Evolutionary conservation across 352 stramenopile genomes (phyloP), one percentile per base, ranked within the genome.

Genomic region (Pythium chondricola): DNA sequence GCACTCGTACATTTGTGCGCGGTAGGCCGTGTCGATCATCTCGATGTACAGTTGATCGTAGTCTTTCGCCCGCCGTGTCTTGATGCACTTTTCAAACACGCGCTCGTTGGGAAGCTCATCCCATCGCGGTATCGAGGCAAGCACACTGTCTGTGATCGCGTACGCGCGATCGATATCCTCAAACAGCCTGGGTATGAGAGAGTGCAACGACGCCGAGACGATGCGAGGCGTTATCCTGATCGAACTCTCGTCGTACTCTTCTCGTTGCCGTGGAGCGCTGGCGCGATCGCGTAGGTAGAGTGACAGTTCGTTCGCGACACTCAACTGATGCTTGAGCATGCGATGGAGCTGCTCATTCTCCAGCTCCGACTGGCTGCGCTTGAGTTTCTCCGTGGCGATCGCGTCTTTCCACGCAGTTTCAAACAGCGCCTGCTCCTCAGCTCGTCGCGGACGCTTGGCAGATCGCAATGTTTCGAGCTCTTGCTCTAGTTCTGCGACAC

Each of bases 311-410:
- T 67, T 59, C 8, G 61, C 69, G 41, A 81, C 50, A 32, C 61
- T 43, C 37, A 78, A 67, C 46, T 84, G 72, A 3, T 62, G 61
- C 40, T 84, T 45, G 6, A 84, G 55, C 33, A 67, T 60, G 6
- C 20, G 46, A 14, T 63, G 64, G 1, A 84, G 43, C 8, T 64
- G 58, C 29, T 37, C 43, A 18, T 81, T 80, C 54, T 84, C 69
- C 6, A 38, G 31, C 44, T 84, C 67, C 26, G 69, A 50, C n/a
- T 47, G 48, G 2, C 58, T 42, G 5, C 59, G 65, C 27, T 60
- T 59, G 30, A 57, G 38, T 11, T 73, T 55, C 4, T 65, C 72
- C 11, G 71, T 58, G 17, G 49, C 7, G 10, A 55, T 35, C 16
- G 33, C 47, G 25, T 44, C 43, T 29, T 11, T 27, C n/a, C 33